Percentiles rank a stretch among this genome's conserved stretches.
Evolutionary conservation across 2,329 filamentous ascomycete genomes (phyloP).

Genomic region (Aspergillus spinulosporus): DNA sequence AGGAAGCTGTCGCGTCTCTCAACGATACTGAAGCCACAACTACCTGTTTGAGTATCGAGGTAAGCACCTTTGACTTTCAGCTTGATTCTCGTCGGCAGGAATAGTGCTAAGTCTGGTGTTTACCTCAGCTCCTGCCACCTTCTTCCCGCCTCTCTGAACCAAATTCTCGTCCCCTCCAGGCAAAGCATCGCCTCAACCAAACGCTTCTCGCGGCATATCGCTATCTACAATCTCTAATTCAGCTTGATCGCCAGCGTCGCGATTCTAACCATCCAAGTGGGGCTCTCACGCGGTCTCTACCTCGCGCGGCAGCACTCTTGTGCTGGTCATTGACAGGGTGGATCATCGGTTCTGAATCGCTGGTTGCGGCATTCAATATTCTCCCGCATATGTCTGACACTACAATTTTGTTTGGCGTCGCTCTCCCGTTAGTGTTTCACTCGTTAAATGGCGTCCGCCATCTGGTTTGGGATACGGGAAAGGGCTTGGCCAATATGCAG

Average conservation of each 20-base stretch:
- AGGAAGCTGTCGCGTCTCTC: background rate
- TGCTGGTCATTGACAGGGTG: conserved; percentile 61
- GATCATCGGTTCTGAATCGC: conserved; percentile 56
- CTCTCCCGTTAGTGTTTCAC: conserved; percentile 66
- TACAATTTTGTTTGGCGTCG: conserved; percentile 55
- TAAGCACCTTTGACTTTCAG: background rate
- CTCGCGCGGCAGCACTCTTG: conserved; percentile 54
- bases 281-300: conserved; percentile 71
- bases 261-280: conserved; percentile 75
- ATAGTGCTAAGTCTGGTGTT: background rate
- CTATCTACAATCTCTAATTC: conserved; percentile 78
- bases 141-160: background rate
- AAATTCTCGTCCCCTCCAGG: conserved; percentile 49
- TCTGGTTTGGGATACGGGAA: conserved; percentile 41
- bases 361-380: conserved; percentile 61
- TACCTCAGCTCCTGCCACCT: background rate
- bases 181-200: conserved; percentile 71
- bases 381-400: conserved; percentile 59
- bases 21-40: background rate
- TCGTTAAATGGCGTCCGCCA: conserved; percentile 64
- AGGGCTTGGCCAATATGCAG: background rate
- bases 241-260: conserved; percentile 72
- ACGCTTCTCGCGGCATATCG: conserved; percentile 76
- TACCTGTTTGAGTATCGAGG: background rate
- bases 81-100: too few species aligned